Evolutionary conservation across 495 filamentous ascomycete genomes (phyloP).

Genomic region (Xeromyces bisporus): DNA sequence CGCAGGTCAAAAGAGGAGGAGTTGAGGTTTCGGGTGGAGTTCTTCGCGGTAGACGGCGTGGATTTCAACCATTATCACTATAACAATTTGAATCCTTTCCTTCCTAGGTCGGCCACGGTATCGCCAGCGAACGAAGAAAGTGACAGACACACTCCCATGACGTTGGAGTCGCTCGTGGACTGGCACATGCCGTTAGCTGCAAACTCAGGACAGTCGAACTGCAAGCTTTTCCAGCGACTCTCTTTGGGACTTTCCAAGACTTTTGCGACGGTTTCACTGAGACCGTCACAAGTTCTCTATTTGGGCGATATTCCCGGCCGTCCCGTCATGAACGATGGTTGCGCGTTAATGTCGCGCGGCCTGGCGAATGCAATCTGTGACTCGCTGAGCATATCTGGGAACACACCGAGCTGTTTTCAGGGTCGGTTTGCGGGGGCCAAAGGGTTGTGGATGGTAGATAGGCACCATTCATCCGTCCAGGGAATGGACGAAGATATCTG

Average conservation of each 20-base stretch:
- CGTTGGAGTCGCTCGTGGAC: slow-evolving; percentile 26
- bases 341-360: slow-evolving; percentile 48
- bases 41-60: slow-evolving; percentile 36
- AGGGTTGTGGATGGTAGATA: slow-evolving; percentile 71
- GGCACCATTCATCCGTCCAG: slow-evolving; percentile 11
- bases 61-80: slow-evolving; percentile 26
- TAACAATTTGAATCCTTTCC: too few relatives aligned
- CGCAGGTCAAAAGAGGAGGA: slow-evolving; percentile 11
- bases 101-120: slow-evolving; percentile 1
- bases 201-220: slow-evolving; percentile 27
- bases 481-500: slow-evolving; percentile 31
- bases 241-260: slow-evolving; percentile 28
- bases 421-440: slow-evolving; percentile 72
- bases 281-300: slow-evolving; percentile 22
- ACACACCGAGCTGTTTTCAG: slow-evolving; percentile 60
- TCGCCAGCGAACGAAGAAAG: slow-evolving; percentile 11
- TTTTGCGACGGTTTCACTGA: slow-evolving; percentile 28
- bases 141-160: slow-evolving; percentile 20
- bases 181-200: slow-evolving; percentile 29
- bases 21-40: slow-evolving; percentile 26
- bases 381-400: slow-evolving; percentile 35
- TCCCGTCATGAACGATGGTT: slow-evolving; percentile 67
- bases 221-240: slow-evolving; percentile 37
- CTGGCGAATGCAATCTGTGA: slow-evolving; percentile 45
- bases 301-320: slow-evolving; percentile 13